Evolutionary conservation across 2,329 filamentous ascomycete genomes (phyloP).

Genomic region (Macrophomina phaseolina): DNA sequence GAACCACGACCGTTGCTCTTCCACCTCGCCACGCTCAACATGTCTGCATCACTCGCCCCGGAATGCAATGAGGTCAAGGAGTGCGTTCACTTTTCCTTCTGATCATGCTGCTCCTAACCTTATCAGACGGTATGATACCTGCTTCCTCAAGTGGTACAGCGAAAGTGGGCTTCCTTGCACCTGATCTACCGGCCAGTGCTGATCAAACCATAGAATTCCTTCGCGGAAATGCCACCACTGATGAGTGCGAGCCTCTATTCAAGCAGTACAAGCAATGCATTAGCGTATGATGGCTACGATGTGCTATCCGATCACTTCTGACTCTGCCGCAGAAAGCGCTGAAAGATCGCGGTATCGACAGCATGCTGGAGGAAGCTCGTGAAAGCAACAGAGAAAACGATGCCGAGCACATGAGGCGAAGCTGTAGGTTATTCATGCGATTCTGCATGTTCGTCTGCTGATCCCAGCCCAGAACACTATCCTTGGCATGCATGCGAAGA

Average conservation of each 20-base stretch:
- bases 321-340: slow-evolving; percentile 70
- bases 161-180: slow-evolving; percentile 71
- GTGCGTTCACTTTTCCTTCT: slow-evolving; percentile 57
- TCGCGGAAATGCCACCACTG: slow-evolving; percentile 78
- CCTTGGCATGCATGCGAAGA: background rate
- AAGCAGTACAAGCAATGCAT: slow-evolving; percentile 88
- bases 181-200: slow-evolving; percentile 21
- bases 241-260: slow-evolving; percentile 87
- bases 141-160: slow-evolving; percentile 99
- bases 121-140: slow-evolving; percentile 87
- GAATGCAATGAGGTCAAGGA: slow-evolving; percentile 97
- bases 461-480: background rate
- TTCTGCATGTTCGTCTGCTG: background rate
- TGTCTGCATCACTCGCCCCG: slow-evolving; percentile 93
- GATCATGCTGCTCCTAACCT: slow-evolving; percentile 7
- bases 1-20: slow-evolving; percentile 1
- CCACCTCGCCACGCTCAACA: slow-evolving; percentile 45
- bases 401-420: slow-evolving; percentile 65
- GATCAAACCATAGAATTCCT: slow-evolving; percentile 71
- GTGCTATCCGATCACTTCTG: background rate
- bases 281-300: slow-evolving; percentile 62
- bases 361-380: slow-evolving; percentile 87
- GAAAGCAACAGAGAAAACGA: slow-evolving; percentile 91
- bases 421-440: slow-evolving; percentile 32
- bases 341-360: slow-evolving; percentile 89